Conservation (phyloP, 1,284 basidiomycete species). For the Malassezia japonica region DNA sequence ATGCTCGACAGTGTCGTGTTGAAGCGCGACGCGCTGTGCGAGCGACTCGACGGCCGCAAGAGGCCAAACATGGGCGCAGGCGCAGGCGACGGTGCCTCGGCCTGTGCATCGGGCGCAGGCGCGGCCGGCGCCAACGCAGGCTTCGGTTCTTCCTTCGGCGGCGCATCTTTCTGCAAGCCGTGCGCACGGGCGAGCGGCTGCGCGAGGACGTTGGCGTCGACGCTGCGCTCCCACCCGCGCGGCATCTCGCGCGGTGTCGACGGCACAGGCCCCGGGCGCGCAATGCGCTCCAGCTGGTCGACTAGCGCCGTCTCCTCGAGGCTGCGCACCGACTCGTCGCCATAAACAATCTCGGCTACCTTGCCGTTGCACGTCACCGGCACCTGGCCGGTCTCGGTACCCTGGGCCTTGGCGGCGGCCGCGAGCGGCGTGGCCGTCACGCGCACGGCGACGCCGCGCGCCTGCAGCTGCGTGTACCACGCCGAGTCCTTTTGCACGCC, state of each 20-base stretch:
- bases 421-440: slow-evolving; percentile 16
- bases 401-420: background rate
- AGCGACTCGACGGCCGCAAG: background rate
- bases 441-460: slow-evolving; percentile 26
- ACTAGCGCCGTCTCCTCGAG: background rate
- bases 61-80: slow-evolving; percentile 4
- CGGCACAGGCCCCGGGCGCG: background rate
- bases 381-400: slow-evolving; percentile 5
- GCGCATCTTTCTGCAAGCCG: slow-evolving; percentile 1
- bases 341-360: slow-evolving; percentile 16
- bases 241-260: background rate
- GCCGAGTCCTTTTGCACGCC: slow-evolving; percentile 12
- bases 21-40: background rate
- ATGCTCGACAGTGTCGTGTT: slow-evolving; percentile 2
- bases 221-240: background rate
- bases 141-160: background rate
- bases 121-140: slow-evolving; percentile 13
- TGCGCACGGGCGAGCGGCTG: background rate
- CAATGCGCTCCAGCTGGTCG: slow-evolving; percentile 11
- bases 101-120: background rate
- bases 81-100: background rate
- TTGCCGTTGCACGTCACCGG: slow-evolving; percentile 17
- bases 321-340: slow-evolving; percentile 6
- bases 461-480: slow-evolving; percentile 23
- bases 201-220: slow-evolving; percentile 12